Evolutionary conservation across 1,139 yeast species (phyloP).

Genomic region (Blastobotrys elegans): DNA sequence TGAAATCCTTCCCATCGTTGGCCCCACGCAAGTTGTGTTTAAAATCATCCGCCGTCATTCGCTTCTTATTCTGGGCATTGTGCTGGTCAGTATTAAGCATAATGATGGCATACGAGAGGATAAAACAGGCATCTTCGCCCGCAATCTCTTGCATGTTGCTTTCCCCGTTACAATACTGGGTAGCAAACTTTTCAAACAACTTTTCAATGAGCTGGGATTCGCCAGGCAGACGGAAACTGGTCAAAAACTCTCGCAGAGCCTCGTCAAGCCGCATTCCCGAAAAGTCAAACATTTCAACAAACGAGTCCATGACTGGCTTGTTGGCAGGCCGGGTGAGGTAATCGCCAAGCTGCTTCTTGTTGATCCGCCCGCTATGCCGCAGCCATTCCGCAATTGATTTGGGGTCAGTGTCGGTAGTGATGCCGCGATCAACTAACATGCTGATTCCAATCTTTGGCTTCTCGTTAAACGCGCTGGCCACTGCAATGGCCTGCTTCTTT

Average conservation of each 20-base stretch:
- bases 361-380: conserved; percentile 71
- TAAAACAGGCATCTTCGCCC: conserved; percentile 90
- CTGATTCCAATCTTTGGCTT: conserved; percentile 74
- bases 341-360: conserved; percentile 85
- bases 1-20: conserved; percentile 62
- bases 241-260: conserved; percentile 76
- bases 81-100: conserved; percentile 92
- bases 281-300: conserved; percentile 71
- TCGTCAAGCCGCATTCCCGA: conserved; percentile 81
- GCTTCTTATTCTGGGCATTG: conserved; percentile 66
- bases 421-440: conserved; percentile 55
- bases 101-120: conserved; percentile 85
- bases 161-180: conserved; percentile 54
- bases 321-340: conserved; percentile 74
- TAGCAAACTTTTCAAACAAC: conserved; percentile 81
- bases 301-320: conserved; percentile 53
- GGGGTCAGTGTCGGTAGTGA: conserved; percentile 52
- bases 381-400: conserved; percentile 70
- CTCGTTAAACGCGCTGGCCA: conserved; percentile 68
- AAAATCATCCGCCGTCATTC: conserved; percentile 84
- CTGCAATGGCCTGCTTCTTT: conserved; percentile 68
- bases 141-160: conserved; percentile 30
- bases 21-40: conserved; percentile 76
- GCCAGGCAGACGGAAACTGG: conserved; percentile 89
- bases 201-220: conserved; percentile 96